phyloP scores from a whole-genome alignment of 257 asterid genomes.

The Paulownia fortunei region DNA sequence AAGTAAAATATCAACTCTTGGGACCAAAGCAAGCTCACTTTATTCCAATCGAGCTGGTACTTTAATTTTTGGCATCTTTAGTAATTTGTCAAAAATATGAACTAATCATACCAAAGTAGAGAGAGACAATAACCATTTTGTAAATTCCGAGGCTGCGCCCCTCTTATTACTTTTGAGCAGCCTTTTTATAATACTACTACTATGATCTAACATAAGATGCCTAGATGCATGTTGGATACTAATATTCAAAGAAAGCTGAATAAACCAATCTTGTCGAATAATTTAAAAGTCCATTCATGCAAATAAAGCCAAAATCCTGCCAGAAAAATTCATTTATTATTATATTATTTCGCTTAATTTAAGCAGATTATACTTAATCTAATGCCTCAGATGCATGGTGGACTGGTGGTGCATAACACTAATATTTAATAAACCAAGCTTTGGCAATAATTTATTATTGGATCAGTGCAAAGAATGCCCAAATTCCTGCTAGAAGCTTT shows the following conservation, averaged over 20 bases:
- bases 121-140: too few relatives aligned
- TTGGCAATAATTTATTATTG: background rate
- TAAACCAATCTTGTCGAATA: background rate
- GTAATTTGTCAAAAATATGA: background rate
- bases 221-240: background rate
- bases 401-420: background rate
- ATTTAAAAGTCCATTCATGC: background rate
- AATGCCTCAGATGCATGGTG: background rate
- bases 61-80: background rate
- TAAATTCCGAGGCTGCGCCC: background rate
- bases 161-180: background rate
- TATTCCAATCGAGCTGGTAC: too few relatives aligned
- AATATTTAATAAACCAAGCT: background rate
- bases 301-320: background rate
- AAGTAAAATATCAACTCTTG: background rate
- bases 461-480: too few relatives aligned
- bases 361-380: background rate
- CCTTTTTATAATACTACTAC: background rate
- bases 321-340: background rate
- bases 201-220: background rate
- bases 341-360: background rate
- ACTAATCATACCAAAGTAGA: too few relatives aligned
- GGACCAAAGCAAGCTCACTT: background rate
- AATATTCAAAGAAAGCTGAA: background rate
- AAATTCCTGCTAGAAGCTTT: too few relatives aligned